Conservation (phyloP, 305 asterid genomes). For the Fraxinus paxiana region DNA sequence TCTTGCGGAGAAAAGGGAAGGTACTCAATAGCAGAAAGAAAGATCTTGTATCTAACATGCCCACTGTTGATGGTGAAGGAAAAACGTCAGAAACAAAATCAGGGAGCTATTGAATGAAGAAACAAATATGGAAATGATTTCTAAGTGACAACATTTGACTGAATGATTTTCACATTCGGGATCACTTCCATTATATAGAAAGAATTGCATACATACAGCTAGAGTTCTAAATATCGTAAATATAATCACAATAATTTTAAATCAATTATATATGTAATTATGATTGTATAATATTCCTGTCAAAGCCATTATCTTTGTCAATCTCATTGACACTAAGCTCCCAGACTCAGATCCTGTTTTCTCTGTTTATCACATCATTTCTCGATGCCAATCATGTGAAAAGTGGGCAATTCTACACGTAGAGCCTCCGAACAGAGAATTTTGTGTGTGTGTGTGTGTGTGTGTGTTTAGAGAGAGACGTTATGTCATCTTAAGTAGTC, state of each 20-base stretch:
- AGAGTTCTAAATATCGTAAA: too few species aligned
- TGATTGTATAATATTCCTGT: too few species aligned
- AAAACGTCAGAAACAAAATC: conserved; percentile 16
- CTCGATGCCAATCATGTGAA: background rate
- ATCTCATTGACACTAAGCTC: background rate
- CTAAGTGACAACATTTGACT: background rate
- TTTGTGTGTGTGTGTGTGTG: background rate
- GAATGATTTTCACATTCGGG: background rate
- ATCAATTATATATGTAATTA: too few species aligned
- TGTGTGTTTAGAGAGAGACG: background rate
- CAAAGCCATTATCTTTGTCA: too few species aligned
- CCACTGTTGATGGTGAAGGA: conserved; percentile 43
- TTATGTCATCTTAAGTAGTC: background rate
- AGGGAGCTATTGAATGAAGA: conserved; percentile 17
- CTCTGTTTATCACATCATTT: conserved; percentile 8
- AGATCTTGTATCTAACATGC: conserved; percentile 84
- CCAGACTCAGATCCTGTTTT: background rate
- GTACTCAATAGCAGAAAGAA: conserved; percentile 80
- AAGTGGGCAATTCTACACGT: background rate
- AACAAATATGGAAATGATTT: conserved; percentile 8
- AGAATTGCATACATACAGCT: too few species aligned
- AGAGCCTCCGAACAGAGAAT: background rate
- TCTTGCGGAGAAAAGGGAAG: conserved; percentile 73
- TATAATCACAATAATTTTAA: too few species aligned
- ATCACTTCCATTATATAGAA: too few species aligned